A percentile compares a stretch with the other conserved stretches of the same genome.
These are phyloP conservation scores for Phytophthora fragariaefolia DNA, from an alignment of 352 stramenopile genomes.

Conservation along the genomic window DNA sequence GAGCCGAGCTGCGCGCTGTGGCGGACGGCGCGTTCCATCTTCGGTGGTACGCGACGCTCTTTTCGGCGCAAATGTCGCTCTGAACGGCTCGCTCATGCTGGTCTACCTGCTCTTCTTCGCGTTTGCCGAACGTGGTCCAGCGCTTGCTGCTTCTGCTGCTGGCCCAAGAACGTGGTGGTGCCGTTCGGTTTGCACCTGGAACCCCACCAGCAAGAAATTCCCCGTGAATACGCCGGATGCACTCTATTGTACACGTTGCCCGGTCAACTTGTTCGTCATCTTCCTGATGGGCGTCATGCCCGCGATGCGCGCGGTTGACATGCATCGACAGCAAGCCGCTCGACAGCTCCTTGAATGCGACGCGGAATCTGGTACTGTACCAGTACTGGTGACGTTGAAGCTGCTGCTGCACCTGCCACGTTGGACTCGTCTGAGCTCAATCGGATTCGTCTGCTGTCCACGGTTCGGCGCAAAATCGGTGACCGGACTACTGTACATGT, in stretches of 20 bases:
- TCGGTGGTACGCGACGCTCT: conserved; percentile 19
- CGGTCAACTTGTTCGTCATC: not conserved
- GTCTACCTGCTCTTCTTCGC: conserved; percentile 29
- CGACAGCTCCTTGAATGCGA: not conserved
- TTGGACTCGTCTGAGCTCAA: not conserved
- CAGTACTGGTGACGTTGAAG: not conserved
- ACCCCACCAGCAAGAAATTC: not conserved
- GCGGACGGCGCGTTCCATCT: conserved; percentile 19
- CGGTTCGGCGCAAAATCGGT: conserved; percentile 3
- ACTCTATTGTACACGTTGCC: not conserved
- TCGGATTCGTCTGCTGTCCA: conserved; percentile 13
- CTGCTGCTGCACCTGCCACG: not conserved
- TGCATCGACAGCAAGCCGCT: not conserved
- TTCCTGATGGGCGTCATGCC: not conserved
- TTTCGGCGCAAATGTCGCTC: conserved; percentile 23
- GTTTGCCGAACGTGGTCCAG: conserved; percentile 7
- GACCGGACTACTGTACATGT: conserved; percentile 1
- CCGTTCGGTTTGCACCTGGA: not conserved
- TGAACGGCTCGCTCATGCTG: conserved; percentile 23
- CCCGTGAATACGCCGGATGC: not conserved
- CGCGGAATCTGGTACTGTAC: not conserved
- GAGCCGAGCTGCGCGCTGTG: conserved; percentile 4
- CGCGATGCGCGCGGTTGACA: not conserved
- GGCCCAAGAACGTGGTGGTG: conserved; percentile 8
- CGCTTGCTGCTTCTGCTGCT: conserved; percentile 12